phyloP scores from a whole-genome alignment of 2,329 filamentous ascomycete genomes.

The Claviceps capensis region DNA sequence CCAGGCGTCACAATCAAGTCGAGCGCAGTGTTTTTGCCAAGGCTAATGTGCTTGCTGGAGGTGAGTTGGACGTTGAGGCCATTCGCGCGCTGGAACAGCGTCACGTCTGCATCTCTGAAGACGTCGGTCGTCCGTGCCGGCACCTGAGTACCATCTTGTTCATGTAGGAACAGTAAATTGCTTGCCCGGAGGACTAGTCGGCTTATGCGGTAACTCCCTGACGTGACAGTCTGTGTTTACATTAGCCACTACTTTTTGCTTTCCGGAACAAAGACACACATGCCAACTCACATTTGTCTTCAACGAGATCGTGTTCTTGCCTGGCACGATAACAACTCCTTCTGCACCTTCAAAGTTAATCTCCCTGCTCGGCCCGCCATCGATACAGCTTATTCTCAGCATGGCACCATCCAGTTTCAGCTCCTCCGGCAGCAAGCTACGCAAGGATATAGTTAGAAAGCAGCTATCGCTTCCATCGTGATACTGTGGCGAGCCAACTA shows the following conservation, averaged over 20 bases:
- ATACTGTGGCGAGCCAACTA: constrained; percentile 58
- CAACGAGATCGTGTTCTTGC: constrained; percentile 28
- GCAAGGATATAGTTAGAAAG: constrained; percentile 50
- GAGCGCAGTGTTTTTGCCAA: constrained; percentile 66
- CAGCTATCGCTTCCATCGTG: constrained; percentile 63
- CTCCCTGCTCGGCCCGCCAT: constrained; percentile 47
- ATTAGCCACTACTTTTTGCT: neutral
- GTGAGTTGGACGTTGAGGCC: constrained; percentile 56
- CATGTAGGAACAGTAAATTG: constrained; percentile 53
- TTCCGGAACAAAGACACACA: neutral
- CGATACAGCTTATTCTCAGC: constrained; percentile 46
- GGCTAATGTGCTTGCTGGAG: constrained; percentile 57
- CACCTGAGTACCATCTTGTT: constrained; percentile 40
- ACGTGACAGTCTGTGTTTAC: constrained; percentile 40
- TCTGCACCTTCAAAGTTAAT: constrained; percentile 21
- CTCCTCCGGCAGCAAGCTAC: constrained; percentile 58
- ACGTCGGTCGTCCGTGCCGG: constrained; percentile 33
- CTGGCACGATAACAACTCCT: constrained; percentile 27
- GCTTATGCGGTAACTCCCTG: constrained; percentile 64
- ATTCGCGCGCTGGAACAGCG: constrained; percentile 58
- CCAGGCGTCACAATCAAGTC: constrained; percentile 62
- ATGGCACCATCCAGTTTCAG: constrained; percentile 52
- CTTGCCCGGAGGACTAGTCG: constrained; percentile 51
- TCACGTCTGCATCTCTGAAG: constrained; percentile 46
- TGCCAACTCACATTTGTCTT: constrained; percentile 20